Evolutionary conservation across 2,329 filamentous ascomycete genomes (phyloP).

Genomic region (Akanthomyces lecanii): DNA sequence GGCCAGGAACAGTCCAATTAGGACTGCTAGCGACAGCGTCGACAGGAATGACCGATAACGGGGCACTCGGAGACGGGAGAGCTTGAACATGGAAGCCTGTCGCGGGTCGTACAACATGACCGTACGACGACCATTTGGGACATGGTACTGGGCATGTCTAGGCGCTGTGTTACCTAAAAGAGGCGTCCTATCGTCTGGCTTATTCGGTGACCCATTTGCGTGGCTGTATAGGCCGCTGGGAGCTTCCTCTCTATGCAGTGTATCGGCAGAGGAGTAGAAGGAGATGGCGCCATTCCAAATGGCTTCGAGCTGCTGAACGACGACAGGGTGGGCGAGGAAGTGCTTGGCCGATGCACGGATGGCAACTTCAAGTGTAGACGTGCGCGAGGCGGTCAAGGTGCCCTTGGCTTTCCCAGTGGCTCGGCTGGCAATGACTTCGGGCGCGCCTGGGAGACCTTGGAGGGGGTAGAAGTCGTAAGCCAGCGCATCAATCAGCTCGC

Average conservation of each 20-base stretch:
- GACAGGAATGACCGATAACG: conserved; percentile 89
- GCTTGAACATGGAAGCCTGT: conserved; percentile 85
- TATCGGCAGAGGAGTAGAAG: conserved; percentile 86
- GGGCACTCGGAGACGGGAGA: conserved; percentile 84
- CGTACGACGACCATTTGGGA: conserved; percentile 58
- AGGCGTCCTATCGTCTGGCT: conserved; percentile 46
- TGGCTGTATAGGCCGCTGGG: conserved; percentile 26
- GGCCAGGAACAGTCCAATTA: conserved; percentile 80
- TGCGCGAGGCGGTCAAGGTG: conserved; percentile 62
- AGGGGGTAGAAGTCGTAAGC: conserved; percentile 94
- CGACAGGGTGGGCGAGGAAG: conserved; percentile 84
- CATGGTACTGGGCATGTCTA: conserved; percentile 30
- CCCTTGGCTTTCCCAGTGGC: conserved; percentile 39
- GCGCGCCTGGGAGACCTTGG: conserved; percentile 63
- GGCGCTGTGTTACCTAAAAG: conserved; percentile 39
- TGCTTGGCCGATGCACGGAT: conserved; percentile 90
- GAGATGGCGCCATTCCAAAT: conserved; percentile 96
- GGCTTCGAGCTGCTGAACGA: conserved; percentile 91
- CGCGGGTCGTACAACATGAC: conserved; percentile 87
- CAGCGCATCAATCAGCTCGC: conserved; percentile 88
- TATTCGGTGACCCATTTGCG: conserved; percentile 24
- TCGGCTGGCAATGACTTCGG: conserved; percentile 31
- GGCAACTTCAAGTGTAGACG: conserved; percentile 87
- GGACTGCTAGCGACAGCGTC: conserved; percentile 77
- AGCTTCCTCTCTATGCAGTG: conserved; percentile 61